Percentiles rank a stretch among this genome's conserved stretches.
These are phyloP conservation scores for Sanghuangporus baumii DNA, from an alignment of 1,284 basidiomycete genomes.

Conservation along the genomic window DNA sequence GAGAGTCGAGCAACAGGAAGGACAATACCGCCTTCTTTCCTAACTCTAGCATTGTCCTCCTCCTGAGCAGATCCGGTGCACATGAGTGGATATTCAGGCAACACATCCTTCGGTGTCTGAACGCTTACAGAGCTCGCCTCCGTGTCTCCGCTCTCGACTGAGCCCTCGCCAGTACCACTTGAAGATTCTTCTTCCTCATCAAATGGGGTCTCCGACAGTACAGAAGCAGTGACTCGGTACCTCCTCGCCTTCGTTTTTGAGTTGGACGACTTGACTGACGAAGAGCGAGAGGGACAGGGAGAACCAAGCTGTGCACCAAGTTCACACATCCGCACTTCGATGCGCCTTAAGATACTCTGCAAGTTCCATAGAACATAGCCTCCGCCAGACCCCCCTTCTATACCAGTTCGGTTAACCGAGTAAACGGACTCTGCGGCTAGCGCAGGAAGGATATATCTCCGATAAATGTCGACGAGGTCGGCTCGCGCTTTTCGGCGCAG, in stretches of 20 bases:
- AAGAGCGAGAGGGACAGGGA: not conserved
- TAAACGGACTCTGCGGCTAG: slow-evolving; percentile 22
- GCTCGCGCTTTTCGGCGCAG: slow-evolving; percentile 70
- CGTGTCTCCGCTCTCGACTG: slow-evolving; percentile 26
- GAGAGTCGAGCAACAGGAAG: not conserved
- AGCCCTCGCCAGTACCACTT: slow-evolving; percentile 21
- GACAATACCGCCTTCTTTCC: slow-evolving; percentile 8
- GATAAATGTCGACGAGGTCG: slow-evolving; percentile 68
- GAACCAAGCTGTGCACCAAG: slow-evolving; percentile 36
- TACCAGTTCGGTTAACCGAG: slow-evolving; percentile 12
- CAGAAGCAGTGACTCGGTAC: slow-evolving; percentile 2
- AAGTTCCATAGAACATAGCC: slow-evolving; percentile 50
- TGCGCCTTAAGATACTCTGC: slow-evolving; percentile 47
- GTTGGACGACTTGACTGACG: slow-evolving; percentile 12
- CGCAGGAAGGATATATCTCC: slow-evolving; percentile 54
- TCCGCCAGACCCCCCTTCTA: slow-evolving; percentile 31
- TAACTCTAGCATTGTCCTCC: not conserved
- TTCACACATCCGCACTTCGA: slow-evolving; percentile 40
- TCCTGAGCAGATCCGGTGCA: slow-evolving; percentile 3
- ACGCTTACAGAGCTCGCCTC: slow-evolving; percentile 50
- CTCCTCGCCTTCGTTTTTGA: slow-evolving; percentile 11
- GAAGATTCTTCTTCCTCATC: slow-evolving; percentile 28
- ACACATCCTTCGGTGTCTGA: slow-evolving; percentile 46
- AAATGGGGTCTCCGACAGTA: slow-evolving; percentile 20
- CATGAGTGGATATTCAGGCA: slow-evolving; percentile 20